Base-by-base conservation (phyloP, 73 alveolate species). In the Blepharisma stoltei region DNA sequence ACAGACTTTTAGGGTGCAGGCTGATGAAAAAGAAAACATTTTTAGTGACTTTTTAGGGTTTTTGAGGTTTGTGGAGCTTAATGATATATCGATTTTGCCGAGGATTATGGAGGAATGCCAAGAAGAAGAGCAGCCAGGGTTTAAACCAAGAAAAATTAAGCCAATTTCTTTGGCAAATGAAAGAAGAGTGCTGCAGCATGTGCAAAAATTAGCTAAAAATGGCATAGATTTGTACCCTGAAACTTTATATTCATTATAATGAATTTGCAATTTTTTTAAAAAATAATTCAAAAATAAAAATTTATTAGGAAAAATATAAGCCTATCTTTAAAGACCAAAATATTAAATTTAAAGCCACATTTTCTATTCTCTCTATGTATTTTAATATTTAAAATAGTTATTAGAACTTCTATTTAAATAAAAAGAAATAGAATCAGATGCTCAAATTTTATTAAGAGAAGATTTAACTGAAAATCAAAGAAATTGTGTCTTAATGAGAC, bases 381-480 rank as follows among this genome's bases (percentile, higher is more conserved):
- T n/a, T n/a, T n/a, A n/a, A n/a, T n/a, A n/a, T n/a, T n/a, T n/a
- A n/a, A n/a, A n/a, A n/a, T n/a, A n/a, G n/a, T n/a, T n/a, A n/a
- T n/a, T n/a, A n/a, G n/a, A n/a, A n/a, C n/a, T n/a, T n/a, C n/a
- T n/a, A n/a, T n/a, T n/a, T n/a, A n/a, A n/a, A n/a, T n/a, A n/a
- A n/a, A n/a, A n/a, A n/a, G n/a, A n/a, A n/a, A n/a, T n/a, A n/a
- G n/a, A 76, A 69, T 85, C 60, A 45, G 97, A 91, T 67, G 52
- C 80, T 55, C 78, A 80, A 79, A 65, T 88, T 25, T 70, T 85
- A 21, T 54, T 69, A 71, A 70, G 43, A 53, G 73, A 83, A 54
- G 83, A 89, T 37, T 65, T 91, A 55, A 83, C 90, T 77, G 77
- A 78, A 55, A 91, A 91, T 89, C 86, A 89, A 66, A 88, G 92